Conservation (phyloP, 2,329 filamentous ascomycete species). For the Lasiodiplodia gonubiensis region DNA sequence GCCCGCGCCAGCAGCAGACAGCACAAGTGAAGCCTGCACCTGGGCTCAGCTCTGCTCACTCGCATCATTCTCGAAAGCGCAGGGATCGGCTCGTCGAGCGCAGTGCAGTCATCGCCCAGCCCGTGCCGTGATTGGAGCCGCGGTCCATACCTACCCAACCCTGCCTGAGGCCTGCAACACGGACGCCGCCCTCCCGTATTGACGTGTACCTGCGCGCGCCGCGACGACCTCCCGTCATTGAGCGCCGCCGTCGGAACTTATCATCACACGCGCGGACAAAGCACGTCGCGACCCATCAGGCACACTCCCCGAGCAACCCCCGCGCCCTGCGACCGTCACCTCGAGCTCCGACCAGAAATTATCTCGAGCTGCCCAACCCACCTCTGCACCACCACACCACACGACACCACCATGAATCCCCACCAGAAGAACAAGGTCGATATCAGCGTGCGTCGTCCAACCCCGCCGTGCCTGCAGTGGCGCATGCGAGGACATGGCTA, state of each 20-base stretch:
- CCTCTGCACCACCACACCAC: constrained; percentile 25
- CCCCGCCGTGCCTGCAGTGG: constrained; percentile 20
- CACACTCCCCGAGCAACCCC: constrained; percentile 5
- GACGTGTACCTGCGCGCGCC: constrained; percentile 28
- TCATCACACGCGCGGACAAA: constrained; percentile 23
- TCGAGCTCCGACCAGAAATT: constrained; percentile 8
- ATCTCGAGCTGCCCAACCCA: not conserved
- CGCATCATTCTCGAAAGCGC: constrained; percentile 22
- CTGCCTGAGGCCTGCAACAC: constrained; percentile 42
- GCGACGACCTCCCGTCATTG: constrained; percentile 17
- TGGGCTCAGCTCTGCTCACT: constrained; percentile 18
- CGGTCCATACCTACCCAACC: constrained; percentile 28
- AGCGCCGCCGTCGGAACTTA: constrained; percentile 9
- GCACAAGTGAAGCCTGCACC: constrained; percentile 18
- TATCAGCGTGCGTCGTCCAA: constrained; percentile 73
- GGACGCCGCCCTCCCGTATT: constrained; percentile 24
- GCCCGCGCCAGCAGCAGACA: constrained; percentile 22
- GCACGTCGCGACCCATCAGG: constrained; percentile 7
- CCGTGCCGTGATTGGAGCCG: constrained; percentile 23
- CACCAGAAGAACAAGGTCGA: constrained; percentile 99
- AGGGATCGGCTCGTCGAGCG: constrained; percentile 23
- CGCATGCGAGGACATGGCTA: not conserved
- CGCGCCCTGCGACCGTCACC: constrained; percentile 18
- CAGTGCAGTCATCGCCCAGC: constrained; percentile 24
- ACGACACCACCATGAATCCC: constrained; percentile 74